Base-by-base conservation (phyloP, 2,329 filamentous ascomycete species). In the Chrysosporium queenslandicum region DNA sequence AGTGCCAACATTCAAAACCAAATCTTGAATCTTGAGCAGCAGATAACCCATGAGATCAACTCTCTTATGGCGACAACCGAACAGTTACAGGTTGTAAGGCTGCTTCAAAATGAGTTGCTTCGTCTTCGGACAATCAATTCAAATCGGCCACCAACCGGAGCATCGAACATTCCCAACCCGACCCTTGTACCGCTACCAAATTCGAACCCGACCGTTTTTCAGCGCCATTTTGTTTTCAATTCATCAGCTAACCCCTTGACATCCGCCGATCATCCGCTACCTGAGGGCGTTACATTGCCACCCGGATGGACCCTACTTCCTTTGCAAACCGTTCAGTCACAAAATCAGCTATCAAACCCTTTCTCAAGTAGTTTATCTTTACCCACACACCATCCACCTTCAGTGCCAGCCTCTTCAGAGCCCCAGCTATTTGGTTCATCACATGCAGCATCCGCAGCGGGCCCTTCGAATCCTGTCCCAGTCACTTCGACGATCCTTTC, bases 21-120 rank as follows among this genome's bases (percentile, higher is more conserved):
- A 52, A 70, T 92, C 30, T 72, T 77, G 30, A 77, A 82, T 37
- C 75, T 87, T 12, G 83, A 88, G 58, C 77, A 82, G 51, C 79
- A 85, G 50, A 74, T 92, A 21, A 74, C 82, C 58, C 78, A 81
- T 52, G 85, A 90, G 61, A 75, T 87, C 30, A 74, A 78, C 43
- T 71, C 70, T 39, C 71, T 91, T 16, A 78, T 82, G 42, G 63
- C 78, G 30, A 79, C 81, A 14, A 78, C 85, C 47, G 77, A 83
- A 30, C 85, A 92, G 63, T 64, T 90, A 3, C 77, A 81, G 45
- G 70, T 79, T n/a, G 71, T 89, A n/a, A 77, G 83, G 49, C 70
- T 81, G 14, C 72, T 92, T 55, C 78, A 86, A 55, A 69, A 71
- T 18, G 87, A 92, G 64, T 66, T 92, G 46, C 73, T 78, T 30